Conservation (phyloP, 257 asterid genomes). For the Solanum stenotomum region DNA sequence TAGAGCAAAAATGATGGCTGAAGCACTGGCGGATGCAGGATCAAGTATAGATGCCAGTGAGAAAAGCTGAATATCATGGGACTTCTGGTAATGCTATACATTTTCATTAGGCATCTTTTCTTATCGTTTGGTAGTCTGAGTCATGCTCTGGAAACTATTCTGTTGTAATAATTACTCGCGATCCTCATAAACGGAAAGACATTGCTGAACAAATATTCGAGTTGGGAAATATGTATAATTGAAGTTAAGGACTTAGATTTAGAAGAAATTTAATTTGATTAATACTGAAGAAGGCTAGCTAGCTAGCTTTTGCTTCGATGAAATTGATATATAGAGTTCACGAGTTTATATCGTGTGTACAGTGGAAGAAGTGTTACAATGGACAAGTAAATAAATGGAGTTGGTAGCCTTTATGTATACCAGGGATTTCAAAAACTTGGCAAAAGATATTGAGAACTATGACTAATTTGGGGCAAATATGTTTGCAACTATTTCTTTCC, state of each 20-base stretch:
- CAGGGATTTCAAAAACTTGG: no score
- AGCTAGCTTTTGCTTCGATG: constrained; percentile 15
- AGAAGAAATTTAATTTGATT: background rate
- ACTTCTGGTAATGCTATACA: background rate
- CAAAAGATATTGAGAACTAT: background rate
- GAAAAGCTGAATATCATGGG: constrained; percentile 10
- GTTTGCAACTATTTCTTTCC: background rate
- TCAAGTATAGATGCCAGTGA: constrained; percentile 31
- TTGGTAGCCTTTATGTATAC: constrained; percentile 27
- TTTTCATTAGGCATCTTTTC: background rate
- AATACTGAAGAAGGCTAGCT: background rate
- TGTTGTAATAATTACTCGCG: background rate
- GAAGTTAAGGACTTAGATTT: background rate
- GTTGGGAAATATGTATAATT: background rate
- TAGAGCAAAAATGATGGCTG: constrained; percentile 63
- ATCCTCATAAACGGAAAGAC: background rate
- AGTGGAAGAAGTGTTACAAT: background rate
- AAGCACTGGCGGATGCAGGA: constrained; percentile 45
- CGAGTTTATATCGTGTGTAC: constrained; percentile 24
- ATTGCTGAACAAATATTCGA: background rate
- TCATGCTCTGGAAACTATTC: background rate
- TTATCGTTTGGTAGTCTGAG: background rate
- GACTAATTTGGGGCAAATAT: background rate
- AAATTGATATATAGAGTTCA: constrained; percentile 1
- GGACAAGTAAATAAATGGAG: constrained; percentile 23